Base-by-base conservation (phyloP, 1,284 basidiomycete genomes). In the Erythrobasidium hasegawianum region DNA sequence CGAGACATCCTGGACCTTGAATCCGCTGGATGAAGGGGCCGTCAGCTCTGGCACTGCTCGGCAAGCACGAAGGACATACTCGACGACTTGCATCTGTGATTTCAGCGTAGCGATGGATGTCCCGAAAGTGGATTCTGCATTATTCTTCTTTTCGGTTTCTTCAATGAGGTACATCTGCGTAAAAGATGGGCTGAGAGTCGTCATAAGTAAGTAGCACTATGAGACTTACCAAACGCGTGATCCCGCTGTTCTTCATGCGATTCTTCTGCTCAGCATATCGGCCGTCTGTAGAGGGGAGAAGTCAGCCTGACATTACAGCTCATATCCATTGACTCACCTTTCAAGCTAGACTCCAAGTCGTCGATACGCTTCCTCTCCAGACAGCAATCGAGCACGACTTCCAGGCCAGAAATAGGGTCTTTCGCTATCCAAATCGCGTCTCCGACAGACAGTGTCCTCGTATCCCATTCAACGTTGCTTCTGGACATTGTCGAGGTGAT, bases 311-410 rank as follows among this genome's bases (percentile, higher is more conserved):
- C 8, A 2, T n/a, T 8, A 24, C 16, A 56, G 8, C 18, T 2
- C 13, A 45, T 20, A 38, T n/a, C 8, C 20, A n/a, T 7, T 41
- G 1, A 53, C 43, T 18, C 20, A 68, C 84, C 83, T 22, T 77
- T 73, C 64, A 84, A 81, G 55, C 81, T 82, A 9, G 67, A 72
- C 33, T 77, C 77, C 50, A 84, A 69, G 75, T 84, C 83, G 64
- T 84, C 83, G 20, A 83, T 73, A 18, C 83, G 70, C 71, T 84
- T 84, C 56, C 83, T 74, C 75, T 84, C 83, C 2, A 82, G 78
- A 10, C 84, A 81, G 60, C 79, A 82, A 69, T 84, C 82, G 41
- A 84, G 74, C 16, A 83, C 81, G 67, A 80, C 80, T 60, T 83
- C 82, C 40, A 22, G 11, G 13, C 55, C 74, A 70, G 47, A 68